Percentiles rank a stretch among this genome's conserved stretches.
These are phyloP conservation scores for Somion occarium DNA, from an alignment of 1,284 basidiomycete species.

Conservation along the genomic window DNA sequence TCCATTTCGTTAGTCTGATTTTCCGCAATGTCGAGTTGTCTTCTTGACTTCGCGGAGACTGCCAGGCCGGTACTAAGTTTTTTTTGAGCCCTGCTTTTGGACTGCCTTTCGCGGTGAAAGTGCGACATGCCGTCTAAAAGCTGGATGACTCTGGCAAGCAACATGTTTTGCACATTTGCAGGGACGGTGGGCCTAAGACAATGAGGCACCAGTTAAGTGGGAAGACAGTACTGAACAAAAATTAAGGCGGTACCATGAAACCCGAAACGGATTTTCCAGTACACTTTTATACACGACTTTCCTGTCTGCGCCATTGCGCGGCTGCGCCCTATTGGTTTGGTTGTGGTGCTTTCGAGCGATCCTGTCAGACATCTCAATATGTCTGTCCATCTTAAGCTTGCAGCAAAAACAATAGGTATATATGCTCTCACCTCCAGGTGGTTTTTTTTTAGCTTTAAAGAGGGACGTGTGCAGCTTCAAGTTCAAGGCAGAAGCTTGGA, in stretches of 20 bases:
- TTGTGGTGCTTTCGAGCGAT: constrained; percentile 46
- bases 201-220: no score
- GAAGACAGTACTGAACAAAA: no score
- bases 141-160: constrained; percentile 46
- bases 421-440: no score
- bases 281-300: constrained; percentile 65
- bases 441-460: no score
- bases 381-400: no score
- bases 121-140: constrained; percentile 45
- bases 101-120: constrained; percentile 30
- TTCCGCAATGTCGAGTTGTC: background rate
- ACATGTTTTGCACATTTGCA: constrained; percentile 53
- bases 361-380: constrained; percentile 37
- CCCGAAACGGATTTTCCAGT: constrained; percentile 64
- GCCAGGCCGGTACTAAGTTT: no score
- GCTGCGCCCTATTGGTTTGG: constrained; percentile 55
- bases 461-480: no score
- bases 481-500: no score
- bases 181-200: constrained; percentile 60
- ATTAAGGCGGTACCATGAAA: constrained; percentile 66
- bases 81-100: background rate
- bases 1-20: background rate
- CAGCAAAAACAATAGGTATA: no score
- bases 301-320: constrained; percentile 34
- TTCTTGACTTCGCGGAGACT: no score